Evolutionary conservation across 352 stramenopile species (phyloP).

Genomic region (Phytopythium kandeliae): DNA sequence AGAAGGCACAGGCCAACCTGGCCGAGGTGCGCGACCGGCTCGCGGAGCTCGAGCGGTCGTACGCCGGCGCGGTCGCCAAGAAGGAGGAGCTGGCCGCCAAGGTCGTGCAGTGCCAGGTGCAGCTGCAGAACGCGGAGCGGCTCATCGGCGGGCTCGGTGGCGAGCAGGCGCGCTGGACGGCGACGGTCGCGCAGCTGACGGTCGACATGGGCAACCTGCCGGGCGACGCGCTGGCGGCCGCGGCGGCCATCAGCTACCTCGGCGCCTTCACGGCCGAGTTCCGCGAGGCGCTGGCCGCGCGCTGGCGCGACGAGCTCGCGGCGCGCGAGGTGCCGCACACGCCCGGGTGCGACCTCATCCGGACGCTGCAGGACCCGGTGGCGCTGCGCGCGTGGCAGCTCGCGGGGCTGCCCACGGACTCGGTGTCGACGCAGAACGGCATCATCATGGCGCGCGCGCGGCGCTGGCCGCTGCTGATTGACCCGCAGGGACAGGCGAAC

Average conservation of each 20-base stretch:
- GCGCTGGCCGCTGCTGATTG: conserved; percentile 89
- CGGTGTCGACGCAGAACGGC: conserved; percentile 90
- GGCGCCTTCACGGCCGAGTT: conserved; percentile 93
- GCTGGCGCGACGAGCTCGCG: conserved; percentile 80
- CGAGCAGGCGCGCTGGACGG: conserved; percentile 82
- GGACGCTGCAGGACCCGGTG: conserved; percentile 87
- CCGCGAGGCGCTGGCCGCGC: conserved; percentile 71
- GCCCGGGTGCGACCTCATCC: conserved; percentile 78
- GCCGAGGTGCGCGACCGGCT: conserved; percentile 84
- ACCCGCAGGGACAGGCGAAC: conserved; percentile 92
- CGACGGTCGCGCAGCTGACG: conserved; percentile 62
- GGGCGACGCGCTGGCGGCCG: conserved; percentile 89
- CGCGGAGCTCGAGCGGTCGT: conserved; percentile 78
- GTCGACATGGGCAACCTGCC: conserved; percentile 84
- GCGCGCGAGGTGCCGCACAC: conserved; percentile 79
- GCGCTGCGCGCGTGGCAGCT: conserved; percentile 90
- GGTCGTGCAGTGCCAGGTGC: conserved; percentile 86
- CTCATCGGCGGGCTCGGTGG: conserved; percentile 80
- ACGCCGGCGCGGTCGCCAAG: conserved; percentile 82
- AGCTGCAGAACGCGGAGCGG: conserved; percentile 85
- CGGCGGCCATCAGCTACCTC: conserved; percentile 91
- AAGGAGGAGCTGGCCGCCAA: conserved; percentile 89
- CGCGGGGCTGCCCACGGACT: conserved; percentile 87
- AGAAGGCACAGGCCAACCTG: conserved; percentile 75
- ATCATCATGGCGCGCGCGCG: conserved; percentile 90